These are phyloP conservation scores for Chlamydomonas sphaeroides DNA, from an alignment of 139 green algal genomes.

Conservation along the genomic window DNA sequence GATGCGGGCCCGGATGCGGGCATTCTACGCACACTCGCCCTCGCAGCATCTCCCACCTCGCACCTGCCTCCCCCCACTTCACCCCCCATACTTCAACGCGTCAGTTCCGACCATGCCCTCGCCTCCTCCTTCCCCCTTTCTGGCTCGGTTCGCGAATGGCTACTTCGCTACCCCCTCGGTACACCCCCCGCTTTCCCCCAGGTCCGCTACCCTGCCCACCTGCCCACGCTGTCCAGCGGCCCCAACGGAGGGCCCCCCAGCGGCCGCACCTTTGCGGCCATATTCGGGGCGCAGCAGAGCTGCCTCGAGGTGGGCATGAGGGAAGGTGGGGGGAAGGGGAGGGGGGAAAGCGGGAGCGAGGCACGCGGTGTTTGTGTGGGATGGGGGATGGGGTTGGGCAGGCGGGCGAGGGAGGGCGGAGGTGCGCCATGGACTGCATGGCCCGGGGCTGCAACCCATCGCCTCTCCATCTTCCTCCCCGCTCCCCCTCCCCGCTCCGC, in stretches of 20 bases:
- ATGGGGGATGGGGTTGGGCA: background rate
- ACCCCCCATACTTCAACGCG: no score
- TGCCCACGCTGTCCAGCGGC: slow-evolving; percentile 64
- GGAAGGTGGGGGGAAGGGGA: background rate
- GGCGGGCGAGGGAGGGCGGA: no score
- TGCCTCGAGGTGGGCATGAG: slow-evolving; percentile 73
- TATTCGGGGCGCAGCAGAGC: slow-evolving; percentile 81
- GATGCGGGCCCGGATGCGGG: no score
- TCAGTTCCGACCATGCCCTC: no score
- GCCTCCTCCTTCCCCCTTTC: no score
- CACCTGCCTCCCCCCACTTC: no score
- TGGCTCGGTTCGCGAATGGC: no score
- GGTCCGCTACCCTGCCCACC: slow-evolving; percentile 75
- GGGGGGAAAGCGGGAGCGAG: background rate
- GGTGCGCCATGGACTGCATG: no score
- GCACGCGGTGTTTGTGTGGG: background rate
- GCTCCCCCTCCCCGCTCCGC: background rate
- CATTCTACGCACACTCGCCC: no score
- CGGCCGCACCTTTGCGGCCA: slow-evolving; percentile 36
- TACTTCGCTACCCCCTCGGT: no score
- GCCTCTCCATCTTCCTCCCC: background rate
- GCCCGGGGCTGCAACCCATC: background rate
- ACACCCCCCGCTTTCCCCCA: no score
- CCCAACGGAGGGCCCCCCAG: background rate
- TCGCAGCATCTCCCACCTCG: no score